Evolutionary conservation across 306 rosid genomes (phyloP).

Genomic region (Cicer yamashitae): DNA sequence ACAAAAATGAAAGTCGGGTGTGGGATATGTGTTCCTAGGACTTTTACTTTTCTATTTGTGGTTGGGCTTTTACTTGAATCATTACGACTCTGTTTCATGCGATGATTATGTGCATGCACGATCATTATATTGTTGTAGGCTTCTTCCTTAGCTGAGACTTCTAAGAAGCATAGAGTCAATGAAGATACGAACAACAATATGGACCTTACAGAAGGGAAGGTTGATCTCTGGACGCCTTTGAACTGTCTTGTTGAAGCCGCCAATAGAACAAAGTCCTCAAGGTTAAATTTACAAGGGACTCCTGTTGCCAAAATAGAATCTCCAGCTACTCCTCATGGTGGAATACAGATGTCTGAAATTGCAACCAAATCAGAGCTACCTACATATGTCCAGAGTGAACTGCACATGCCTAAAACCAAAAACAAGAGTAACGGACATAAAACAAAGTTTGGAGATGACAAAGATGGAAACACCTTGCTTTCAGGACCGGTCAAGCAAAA

Average conservation of each 20-base stretch:
- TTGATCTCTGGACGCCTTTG: slow-evolving; percentile 96
- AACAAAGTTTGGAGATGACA: slow-evolving; percentile 60
- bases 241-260: slow-evolving; percentile 98
- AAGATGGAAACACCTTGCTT: slow-evolving; percentile 56
- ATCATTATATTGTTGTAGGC: slow-evolving; percentile 57
- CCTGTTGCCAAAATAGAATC: slow-evolving; percentile 64
- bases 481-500: slow-evolving; percentile 68
- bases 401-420: slow-evolving; percentile 61
- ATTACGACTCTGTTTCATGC: slow-evolving; percentile 18
- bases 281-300: slow-evolving; percentile 64
- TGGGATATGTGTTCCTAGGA: slow-evolving; percentile 20
- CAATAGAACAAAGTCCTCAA: slow-evolving; percentile 89
- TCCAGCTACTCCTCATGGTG: slow-evolving; percentile 53
- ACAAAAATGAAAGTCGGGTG: slow-evolving; percentile 61
- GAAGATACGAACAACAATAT: slow-evolving; percentile 51
- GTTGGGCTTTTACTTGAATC: slow-evolving; percentile 31
- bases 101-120: slow-evolving; percentile 11
- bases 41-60: slow-evolving; percentile 21
- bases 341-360: slow-evolving; percentile 52
- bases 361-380: slow-evolving; percentile 57
- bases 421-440: slow-evolving; percentile 67
- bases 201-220: slow-evolving; percentile 75
- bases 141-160: slow-evolving; percentile 62
- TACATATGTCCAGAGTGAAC: slow-evolving; percentile 49
- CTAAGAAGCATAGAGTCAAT: slow-evolving; percentile 57